Percentiles rank a stretch among this genome's conserved stretches.
phyloP scores from a whole-genome alignment of 23 red algal species.

The Gracilariopsis chorda region DNA sequence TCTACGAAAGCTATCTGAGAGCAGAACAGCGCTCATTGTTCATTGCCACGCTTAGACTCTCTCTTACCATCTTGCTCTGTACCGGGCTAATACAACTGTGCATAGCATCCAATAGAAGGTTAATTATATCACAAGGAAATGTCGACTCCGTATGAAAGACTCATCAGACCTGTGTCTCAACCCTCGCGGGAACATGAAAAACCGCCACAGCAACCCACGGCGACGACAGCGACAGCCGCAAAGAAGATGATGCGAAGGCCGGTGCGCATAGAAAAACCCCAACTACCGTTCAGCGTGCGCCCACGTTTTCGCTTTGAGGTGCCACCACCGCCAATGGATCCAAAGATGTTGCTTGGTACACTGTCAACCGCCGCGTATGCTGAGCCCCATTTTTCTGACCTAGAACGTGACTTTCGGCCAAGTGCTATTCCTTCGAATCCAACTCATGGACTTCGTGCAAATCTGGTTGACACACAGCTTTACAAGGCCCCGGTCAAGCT shows the following conservation, averaged over 20 bases:
- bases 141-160: conserved; percentile 25
- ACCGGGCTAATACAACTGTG: too few species aligned
- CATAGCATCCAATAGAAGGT: too few species aligned
- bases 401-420: conserved; percentile 39
- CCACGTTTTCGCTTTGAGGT: conserved; percentile 62
- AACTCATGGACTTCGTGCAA: conserved; percentile 33
- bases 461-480: conserved; percentile 31
- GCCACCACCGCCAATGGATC: conserved; percentile 57
- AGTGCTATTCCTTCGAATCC: conserved; percentile 42
- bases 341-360: conserved; percentile 57
- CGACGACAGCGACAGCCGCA: not conserved
- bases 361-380: conserved; percentile 50
- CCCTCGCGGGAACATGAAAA: not conserved
- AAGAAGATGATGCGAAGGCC: conserved; percentile 10
- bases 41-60: too few species aligned
- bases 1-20: too few species aligned
- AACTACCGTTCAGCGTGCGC: conserved; percentile 38
- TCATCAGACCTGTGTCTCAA: not conserved
- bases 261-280: conserved; percentile 8
- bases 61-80: too few species aligned
- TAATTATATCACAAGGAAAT: too few species aligned
- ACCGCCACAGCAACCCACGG: not conserved
- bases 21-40: too few species aligned
- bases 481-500: conserved; percentile 14
- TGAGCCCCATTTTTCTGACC: conserved; percentile 13